A percentile compares a stretch with the other conserved stretches of the same genome.
Evolutionary conservation across 192 early-diverging fungal genomes (phyloP).

Genomic region (Oehlia diaphana): DNA sequence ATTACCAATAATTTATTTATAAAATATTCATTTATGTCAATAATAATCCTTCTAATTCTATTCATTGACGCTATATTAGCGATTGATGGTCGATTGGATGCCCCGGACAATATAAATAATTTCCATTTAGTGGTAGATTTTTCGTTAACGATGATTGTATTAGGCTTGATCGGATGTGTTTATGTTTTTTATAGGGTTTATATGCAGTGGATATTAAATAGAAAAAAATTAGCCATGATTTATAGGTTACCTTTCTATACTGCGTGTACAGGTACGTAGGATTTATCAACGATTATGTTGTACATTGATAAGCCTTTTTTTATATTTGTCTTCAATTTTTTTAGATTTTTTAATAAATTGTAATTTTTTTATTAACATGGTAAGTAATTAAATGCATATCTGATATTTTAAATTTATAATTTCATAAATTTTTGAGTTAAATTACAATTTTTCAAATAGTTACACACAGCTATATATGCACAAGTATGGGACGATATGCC

Average conservation of each 20-base stretch:
- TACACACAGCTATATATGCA: not conserved
- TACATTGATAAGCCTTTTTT: not conserved
- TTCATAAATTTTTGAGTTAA: not conserved
- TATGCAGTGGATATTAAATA: not conserved
- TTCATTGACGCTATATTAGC: too few species aligned
- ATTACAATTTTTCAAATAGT: not conserved
- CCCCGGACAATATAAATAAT: not conserved
- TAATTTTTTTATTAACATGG: not conserved
- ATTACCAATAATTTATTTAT: too few species aligned
- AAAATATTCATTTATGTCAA: too few species aligned
- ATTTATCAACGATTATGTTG: too few species aligned
- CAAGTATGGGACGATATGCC: not conserved
- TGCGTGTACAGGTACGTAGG: not conserved
- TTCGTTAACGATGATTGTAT: not conserved
- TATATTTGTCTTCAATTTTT: not conserved
- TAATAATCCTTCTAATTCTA: too few species aligned
- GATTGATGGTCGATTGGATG: not conserved
- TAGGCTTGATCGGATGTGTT: not conserved
- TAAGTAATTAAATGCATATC: not conserved
- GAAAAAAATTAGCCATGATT: not conserved
- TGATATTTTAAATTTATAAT: not conserved
- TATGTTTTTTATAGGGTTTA: slow-evolving; percentile 1
- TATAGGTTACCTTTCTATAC: slow-evolving; percentile 15
- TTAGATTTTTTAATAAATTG: not conserved
- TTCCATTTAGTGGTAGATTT: not conserved